phyloP scores from a whole-genome alignment of 1,139 yeast genomes.

The Suhomyces guaymorum region DNA sequence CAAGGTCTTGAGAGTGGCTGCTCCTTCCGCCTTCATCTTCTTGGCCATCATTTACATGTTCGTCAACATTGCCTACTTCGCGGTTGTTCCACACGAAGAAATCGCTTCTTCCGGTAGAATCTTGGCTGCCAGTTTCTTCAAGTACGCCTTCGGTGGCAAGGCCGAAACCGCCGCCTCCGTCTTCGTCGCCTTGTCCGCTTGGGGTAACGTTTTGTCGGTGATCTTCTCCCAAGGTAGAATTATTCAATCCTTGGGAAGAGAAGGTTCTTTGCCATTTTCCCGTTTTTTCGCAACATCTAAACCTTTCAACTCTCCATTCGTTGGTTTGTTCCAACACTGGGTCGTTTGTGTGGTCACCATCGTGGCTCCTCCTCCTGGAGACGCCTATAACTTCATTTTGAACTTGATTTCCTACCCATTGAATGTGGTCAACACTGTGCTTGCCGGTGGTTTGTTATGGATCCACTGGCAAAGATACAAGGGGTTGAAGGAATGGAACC shows the following conservation, averaged over 20 bases:
- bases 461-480: conserved; percentile 48
- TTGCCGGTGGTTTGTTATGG: conserved; percentile 45
- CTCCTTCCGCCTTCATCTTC: conserved; percentile 54
- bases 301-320: conserved; percentile 48
- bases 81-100: conserved; percentile 55
- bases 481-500: conserved; percentile 65
- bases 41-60: conserved; percentile 68
- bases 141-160: conserved; percentile 44
- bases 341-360: conserved; percentile 49
- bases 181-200: conserved; percentile 51
- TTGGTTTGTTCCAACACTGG: conserved; percentile 65
- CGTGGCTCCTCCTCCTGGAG: conserved; percentile 52
- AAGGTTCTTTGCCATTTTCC: conserved; percentile 49
- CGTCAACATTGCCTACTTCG: conserved; percentile 57
- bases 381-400: conserved; percentile 50
- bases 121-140: conserved; percentile 49
- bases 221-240: conserved; percentile 54
- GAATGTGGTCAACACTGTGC: conserved; percentile 50
- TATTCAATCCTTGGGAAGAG: conserved; percentile 50
- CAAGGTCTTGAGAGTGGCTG: conserved; percentile 44
- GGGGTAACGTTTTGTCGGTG: conserved; percentile 51
- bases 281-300: conserved; percentile 44
- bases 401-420: conserved; percentile 53
- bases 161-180: conserved; percentile 53
- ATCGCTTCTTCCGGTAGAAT: conserved; percentile 45